Base-by-base conservation (phyloP, 2,329 filamentous ascomycete species). In the Aspergillus pseudoglaucus region DNA sequence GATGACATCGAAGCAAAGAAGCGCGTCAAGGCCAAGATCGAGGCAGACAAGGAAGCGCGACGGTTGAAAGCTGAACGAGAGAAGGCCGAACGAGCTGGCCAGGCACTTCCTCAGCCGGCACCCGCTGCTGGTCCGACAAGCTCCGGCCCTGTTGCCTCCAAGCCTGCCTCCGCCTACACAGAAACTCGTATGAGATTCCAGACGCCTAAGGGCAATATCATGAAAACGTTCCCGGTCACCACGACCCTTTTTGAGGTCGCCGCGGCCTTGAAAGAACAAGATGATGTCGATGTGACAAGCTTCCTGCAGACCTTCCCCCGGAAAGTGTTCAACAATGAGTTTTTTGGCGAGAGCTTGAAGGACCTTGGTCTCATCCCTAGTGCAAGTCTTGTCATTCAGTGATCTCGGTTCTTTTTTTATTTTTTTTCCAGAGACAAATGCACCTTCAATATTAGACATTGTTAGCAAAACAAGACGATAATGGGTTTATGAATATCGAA, bases 171-270 rank as follows among this genome's bases (percentile, higher is more conserved):
- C 4, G 81, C 84, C 46, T 88, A 93, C 65, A 88, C 78, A 17
- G 89, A 95, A 65, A 83, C 90, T 10, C 81, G 93, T 23, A 71
- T 98, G 52, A 79, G 90, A 50, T 73, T 98, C 37, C 90, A 95
- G 69, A 90, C 86, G 0, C 66, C 81, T 1, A 75, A 73, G 15
- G 88, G 89, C 12, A 90, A 87, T 52, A 74, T 96, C 46, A 83
- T 85, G 72, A 97, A 95, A 78, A 91, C 87, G 0, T 83, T 95
- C 54, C 84, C 89, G 0, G 90, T 88, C 5, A 88, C 94, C 49
- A 94, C 90, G 3, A 97, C 93, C 0, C 73, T 98, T 9, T 95
- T 95, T 59, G 91, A 98, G 71, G 84, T 98, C 44, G 90, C 88
- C 0, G 82, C 90, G 58, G 79, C 84, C 49, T 65, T 98, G 20